These are phyloP conservation scores for Cucurbita moschata DNA, from an alignment of 306 rosid genomes.

Conservation along the genomic window DNA sequence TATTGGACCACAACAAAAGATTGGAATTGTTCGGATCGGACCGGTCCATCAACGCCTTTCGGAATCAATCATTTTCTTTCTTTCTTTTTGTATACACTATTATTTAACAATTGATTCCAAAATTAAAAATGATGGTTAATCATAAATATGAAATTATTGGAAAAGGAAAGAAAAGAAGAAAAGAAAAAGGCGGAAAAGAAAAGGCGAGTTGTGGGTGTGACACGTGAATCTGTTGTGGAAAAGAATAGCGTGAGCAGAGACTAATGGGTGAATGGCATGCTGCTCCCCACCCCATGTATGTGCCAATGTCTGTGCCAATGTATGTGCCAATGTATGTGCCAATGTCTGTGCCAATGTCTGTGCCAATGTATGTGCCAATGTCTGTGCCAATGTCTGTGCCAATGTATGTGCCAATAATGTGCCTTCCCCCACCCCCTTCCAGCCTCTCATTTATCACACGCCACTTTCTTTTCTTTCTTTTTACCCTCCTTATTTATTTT, in stretches of 20 bases:
- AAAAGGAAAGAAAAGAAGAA: accelerated
- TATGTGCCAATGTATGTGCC: too few species aligned
- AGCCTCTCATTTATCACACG: not conserved
- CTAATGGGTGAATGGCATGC: not conserved
- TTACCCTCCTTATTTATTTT: not conserved
- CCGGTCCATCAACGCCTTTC: not conserved
- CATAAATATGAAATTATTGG: too few species aligned
- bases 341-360: too few species aligned
- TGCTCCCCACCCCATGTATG: not conserved
- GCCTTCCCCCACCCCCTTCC: not conserved
- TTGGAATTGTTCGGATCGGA: not conserved
- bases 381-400: too few species aligned
- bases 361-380: too few species aligned
- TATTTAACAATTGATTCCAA: too few species aligned
- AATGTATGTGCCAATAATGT: too few species aligned
- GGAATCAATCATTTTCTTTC: not conserved
- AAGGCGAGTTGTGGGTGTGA: not conserved
- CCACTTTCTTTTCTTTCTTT: not conserved
- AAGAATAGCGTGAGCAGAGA: not conserved
- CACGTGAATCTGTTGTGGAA: conserved; percentile 1
- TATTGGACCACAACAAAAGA: not conserved
- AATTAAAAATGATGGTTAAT: too few species aligned
- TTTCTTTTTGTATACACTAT: too few species aligned
- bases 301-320: too few species aligned
- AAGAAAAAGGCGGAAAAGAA: too few species aligned